These are phyloP conservation scores for Chamaecrista fasciculata DNA, from an alignment of 306 rosid genomes.

Conservation along the genomic window DNA sequence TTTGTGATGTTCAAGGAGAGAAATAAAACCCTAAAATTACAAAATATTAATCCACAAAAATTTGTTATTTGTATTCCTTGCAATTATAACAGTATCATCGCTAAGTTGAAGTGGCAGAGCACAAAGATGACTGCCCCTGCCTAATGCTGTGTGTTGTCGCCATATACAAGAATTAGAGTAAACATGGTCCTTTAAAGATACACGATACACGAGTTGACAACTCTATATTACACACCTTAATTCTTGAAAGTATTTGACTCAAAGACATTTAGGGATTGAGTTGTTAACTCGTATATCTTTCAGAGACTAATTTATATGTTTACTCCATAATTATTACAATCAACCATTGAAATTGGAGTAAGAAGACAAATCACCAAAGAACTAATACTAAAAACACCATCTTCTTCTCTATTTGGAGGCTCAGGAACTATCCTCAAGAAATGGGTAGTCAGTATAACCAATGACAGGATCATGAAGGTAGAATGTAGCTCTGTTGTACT, in stretches of 20 bases:
- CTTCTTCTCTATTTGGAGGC: not conserved
- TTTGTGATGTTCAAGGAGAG: too few species aligned
- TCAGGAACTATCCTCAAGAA: constrained; percentile 37
- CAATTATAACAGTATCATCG: too few species aligned
- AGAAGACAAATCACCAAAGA: not conserved
- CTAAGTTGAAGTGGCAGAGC: not conserved
- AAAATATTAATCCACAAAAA: too few species aligned
- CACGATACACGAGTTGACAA: too few species aligned
- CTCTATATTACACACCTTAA: too few species aligned
- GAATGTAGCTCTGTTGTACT: constrained; percentile 49
- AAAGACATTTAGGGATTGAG: too few species aligned
- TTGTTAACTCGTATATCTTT: too few species aligned
- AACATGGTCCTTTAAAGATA: too few species aligned
- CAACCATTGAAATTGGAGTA: not conserved
- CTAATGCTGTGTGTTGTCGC: not conserved
- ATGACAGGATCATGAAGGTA: constrained; percentile 44
- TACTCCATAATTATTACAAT: not conserved
- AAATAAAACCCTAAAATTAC: too few species aligned
- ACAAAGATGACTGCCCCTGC: not conserved
- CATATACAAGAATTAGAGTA: not conserved
- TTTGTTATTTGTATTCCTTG: too few species aligned
- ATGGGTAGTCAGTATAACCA: constrained; percentile 70
- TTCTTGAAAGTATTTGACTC: too few species aligned
- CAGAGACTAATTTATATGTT: too few species aligned
- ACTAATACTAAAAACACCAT: not conserved